phyloP scores from a whole-genome alignment of 1,284 basidiomycete genomes.

The Peniophora sp. region DNA sequence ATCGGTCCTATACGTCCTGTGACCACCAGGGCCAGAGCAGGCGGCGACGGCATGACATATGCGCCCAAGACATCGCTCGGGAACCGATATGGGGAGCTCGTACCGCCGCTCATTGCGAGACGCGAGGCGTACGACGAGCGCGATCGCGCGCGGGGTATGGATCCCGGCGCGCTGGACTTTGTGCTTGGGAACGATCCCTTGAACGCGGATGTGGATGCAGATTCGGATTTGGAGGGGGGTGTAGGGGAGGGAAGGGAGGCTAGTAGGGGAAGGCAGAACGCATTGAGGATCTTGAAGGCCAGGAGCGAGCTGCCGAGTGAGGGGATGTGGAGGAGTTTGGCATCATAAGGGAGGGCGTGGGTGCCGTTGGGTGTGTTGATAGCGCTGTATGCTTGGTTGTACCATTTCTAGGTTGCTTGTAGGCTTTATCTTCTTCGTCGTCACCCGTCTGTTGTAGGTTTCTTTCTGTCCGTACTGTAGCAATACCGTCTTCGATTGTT shows the following conservation, averaged over 20 bases:
- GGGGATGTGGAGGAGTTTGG: conserved; percentile 76
- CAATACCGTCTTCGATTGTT: no score
- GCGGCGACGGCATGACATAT: conserved; percentile 1
- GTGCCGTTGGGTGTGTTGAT: no score
- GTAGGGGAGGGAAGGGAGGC: conserved; percentile 21
- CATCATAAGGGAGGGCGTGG: conserved; percentile 21
- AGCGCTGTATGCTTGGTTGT: no score
- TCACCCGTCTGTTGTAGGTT: no score
- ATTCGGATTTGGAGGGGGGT: conserved; percentile 21
- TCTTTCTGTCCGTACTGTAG: no score
- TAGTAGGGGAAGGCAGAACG: conserved; percentile 48
- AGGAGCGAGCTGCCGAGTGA: conserved; percentile 51
- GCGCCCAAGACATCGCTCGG: background rate
- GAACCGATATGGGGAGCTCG: conserved; percentile 12
- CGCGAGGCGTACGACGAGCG: conserved; percentile 50
- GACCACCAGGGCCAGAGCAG: background rate
- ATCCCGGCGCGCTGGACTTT: conserved; percentile 67
- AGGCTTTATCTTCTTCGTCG: no score
- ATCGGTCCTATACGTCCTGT: conserved; percentile 3
- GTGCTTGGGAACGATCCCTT: no score
- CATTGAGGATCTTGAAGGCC: conserved; percentile 58
- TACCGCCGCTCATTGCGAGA: conserved; percentile 18
- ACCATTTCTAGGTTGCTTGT: no score
- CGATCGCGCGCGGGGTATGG: conserved; percentile 51
- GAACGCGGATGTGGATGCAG: conserved; percentile 33